Percentiles rank a stretch among this genome's conserved stretches.
phyloP scores from a whole-genome alignment of 164 flowering plant species.

The Aristolochia contorta region DNA sequence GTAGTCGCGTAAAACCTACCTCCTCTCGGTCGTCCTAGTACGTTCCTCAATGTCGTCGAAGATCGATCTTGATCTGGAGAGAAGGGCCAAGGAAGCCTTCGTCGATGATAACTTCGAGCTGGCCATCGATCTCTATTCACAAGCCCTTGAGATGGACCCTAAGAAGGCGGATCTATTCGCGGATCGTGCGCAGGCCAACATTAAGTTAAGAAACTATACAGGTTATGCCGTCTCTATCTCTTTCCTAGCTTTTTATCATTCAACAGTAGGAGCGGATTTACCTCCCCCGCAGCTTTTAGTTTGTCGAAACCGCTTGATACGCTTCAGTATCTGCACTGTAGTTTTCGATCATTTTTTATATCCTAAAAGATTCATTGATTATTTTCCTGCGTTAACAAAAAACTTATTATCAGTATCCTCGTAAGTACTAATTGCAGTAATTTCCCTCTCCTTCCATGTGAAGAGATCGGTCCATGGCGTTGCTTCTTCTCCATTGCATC shows the following conservation, averaged over 20 bases:
- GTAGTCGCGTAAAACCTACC: background rate
- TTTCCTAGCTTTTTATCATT: background rate
- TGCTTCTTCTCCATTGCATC: no score
- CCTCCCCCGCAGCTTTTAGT: no score
- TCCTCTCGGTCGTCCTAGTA: background rate
- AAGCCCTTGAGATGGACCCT: constrained; percentile 54
- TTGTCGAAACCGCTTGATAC: no score
- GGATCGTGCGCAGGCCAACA: constrained; percentile 88
- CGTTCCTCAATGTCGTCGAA: background rate
- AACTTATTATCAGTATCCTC: no score
- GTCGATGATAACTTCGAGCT: constrained; percentile 82
- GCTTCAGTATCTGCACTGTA: no score
- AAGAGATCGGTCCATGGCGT: no score
- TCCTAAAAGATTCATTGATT: no score
- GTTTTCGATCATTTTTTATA: no score
- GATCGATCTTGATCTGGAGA: constrained; percentile 36
- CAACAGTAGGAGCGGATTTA: no score
- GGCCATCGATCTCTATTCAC: constrained; percentile 65
- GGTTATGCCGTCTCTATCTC: constrained; percentile 27
- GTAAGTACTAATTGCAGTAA: no score
- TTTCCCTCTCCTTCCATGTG: no score
- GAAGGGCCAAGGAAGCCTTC: constrained; percentile 70
- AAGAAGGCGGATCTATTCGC: constrained; percentile 51
- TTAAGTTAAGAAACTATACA: constrained; percentile 58
- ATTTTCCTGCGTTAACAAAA: no score